Evolutionary conservation across 495 filamentous ascomycete species (phyloP).

Genomic region (Penicillium bovifimosum): DNA sequence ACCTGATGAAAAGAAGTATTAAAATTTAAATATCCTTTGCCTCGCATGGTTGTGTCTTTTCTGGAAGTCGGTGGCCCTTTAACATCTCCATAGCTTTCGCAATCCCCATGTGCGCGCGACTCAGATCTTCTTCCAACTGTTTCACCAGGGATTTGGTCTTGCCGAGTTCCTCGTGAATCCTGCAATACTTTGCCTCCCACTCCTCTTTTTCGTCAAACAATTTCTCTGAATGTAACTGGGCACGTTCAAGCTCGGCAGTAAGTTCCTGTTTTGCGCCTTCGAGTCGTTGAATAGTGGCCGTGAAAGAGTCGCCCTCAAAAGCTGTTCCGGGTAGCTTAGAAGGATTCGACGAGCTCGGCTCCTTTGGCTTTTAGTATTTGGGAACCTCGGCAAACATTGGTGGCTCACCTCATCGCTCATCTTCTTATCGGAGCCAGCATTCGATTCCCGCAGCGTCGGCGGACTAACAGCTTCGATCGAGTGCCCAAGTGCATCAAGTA

Average conservation of each 20-base stretch:
- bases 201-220: background rate
- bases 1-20: background rate
- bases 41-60: background rate
- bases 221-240: background rate
- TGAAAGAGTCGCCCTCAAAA: background rate
- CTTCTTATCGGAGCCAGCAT: background rate
- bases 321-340: background rate
- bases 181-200: background rate
- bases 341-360: background rate
- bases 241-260: background rate
- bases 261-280: no score
- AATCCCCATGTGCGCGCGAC: background rate
- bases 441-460: background rate
- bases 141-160: background rate
- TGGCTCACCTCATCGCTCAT: background rate
- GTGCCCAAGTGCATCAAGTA: background rate
- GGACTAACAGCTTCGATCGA: conserved; percentile 1
- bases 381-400: background rate
- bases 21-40: background rate
- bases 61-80: background rate
- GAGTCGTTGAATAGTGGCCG: background rate
- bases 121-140: background rate
- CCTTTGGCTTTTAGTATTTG: background rate
- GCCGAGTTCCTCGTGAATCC: background rate
- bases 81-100: background rate